Conservation (phyloP, 2,329 filamentous ascomycete genomes). For the Periconia sp. region DNA sequence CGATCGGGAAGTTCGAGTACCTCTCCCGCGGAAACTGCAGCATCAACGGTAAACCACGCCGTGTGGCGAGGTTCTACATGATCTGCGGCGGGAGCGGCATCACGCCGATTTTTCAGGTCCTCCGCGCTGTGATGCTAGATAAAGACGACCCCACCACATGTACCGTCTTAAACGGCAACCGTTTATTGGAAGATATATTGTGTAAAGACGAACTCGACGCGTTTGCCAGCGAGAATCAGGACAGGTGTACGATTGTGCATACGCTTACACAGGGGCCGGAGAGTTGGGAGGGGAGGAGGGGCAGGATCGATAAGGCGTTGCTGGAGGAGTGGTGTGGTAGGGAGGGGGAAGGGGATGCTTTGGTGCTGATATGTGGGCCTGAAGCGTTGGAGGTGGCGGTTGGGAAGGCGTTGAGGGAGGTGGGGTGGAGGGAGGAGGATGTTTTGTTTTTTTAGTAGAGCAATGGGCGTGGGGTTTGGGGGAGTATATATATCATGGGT, state of each 20-base stretch:
- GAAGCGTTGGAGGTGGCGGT: conserved; percentile 71
- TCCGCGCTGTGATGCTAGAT: conserved; percentile 72
- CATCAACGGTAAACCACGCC: conserved; percentile 59
- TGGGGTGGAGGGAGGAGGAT: conserved; percentile 74
- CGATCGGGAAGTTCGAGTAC: conserved; percentile 84
- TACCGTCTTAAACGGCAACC: conserved; percentile 76
- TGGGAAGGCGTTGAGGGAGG: conserved; percentile 56
- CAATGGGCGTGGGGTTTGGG: too few relatives aligned
- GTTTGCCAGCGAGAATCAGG: conserved; percentile 56
- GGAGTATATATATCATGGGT: too few relatives aligned
- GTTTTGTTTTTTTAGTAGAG: conserved; percentile 77
- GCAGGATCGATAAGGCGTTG: conserved; percentile 66
- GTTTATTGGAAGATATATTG: conserved; percentile 78
- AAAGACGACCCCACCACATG: conserved; percentile 66
- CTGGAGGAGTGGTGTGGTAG: conserved; percentile 59
- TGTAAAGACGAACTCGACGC: conserved; percentile 71
- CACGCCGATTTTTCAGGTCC: conserved; percentile 86
- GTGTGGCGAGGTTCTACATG: conserved; percentile 75
- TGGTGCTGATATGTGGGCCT: conserved; percentile 82
- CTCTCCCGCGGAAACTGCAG: conserved; percentile 65
- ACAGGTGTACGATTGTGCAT: conserved; percentile 67
- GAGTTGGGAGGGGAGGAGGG: conserved; percentile 68
- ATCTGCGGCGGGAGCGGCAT: conserved; percentile 87
- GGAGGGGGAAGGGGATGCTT: conserved; percentile 50
- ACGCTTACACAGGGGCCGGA: conserved; percentile 66